These are phyloP conservation scores for Aspergillus avenaceus DNA, from an alignment of 495 filamentous ascomycete species.

Conservation along the genomic window DNA sequence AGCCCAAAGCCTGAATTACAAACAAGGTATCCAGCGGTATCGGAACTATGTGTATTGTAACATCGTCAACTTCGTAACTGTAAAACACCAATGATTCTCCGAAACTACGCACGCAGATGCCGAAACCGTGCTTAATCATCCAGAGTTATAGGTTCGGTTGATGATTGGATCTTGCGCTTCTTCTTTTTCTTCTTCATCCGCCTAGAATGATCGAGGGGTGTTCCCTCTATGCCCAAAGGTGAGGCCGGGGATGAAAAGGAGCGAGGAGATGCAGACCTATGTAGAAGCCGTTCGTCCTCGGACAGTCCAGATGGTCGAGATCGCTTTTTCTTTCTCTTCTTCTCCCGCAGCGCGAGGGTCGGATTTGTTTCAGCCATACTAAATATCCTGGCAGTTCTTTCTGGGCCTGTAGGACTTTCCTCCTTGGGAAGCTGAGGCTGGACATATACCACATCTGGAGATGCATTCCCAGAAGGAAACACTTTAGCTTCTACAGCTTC, in stretches of 20 bases:
- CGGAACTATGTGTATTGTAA: neutral
- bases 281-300: constrained; percentile 10
- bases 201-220: neutral
- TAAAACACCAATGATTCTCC: neutral
- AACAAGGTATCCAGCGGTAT: constrained; percentile 2
- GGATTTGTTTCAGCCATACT: constrained; percentile 2
- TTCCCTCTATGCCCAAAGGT: neutral
- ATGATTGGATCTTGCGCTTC: constrained; percentile 11
- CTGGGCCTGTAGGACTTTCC: neutral
- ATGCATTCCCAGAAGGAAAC: neutral
- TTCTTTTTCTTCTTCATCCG: constrained; percentile 9
- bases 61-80: neutral
- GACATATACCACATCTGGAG: neutral
- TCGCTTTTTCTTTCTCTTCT: constrained; percentile 12
- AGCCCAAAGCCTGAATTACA: neutral
- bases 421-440: neutral
- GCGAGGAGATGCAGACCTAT: neutral
- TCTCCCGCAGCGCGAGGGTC: constrained; percentile 1
- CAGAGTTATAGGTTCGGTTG: neutral
- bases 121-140: neutral
- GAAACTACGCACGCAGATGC: too few species aligned
- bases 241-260: neutral
- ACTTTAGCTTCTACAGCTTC: neutral
- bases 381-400: neutral
- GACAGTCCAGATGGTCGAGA: constrained; percentile 1